Conservation (phyloP, 768 basidiomycete species). For the Trametes villosa region DNA sequence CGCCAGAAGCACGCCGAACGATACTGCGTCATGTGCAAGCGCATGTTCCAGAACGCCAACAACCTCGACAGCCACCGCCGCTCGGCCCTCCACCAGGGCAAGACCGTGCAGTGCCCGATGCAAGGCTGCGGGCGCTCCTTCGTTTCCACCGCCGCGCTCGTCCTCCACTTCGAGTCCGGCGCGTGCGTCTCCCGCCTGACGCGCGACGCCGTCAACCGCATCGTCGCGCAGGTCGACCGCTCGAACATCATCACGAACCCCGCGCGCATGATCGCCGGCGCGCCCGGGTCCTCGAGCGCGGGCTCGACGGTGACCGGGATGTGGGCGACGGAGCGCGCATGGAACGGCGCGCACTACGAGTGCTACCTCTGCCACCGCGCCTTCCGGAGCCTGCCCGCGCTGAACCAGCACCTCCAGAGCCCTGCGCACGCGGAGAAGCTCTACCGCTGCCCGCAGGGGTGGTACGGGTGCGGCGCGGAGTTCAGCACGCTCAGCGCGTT, state of each 20-base stretch:
- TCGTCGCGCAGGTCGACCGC: constrained; percentile 48
- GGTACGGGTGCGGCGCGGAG: constrained; percentile 43
- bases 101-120: constrained; percentile 42
- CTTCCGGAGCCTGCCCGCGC: constrained; percentile 44
- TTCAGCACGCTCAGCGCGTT: constrained; percentile 62
- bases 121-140: constrained; percentile 51
- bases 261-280: constrained; percentile 49
- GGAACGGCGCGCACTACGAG: constrained; percentile 60
- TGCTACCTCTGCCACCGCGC: constrained; percentile 62
- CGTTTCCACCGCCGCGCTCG: constrained; percentile 55
- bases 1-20: constrained; percentile 23
- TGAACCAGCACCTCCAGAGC: constrained; percentile 70
- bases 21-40: constrained; percentile 52
- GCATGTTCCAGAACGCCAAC: constrained; percentile 45
- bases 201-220: constrained; percentile 44
- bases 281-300: constrained; percentile 11
- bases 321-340: constrained; percentile 44
- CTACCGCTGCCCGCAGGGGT: constrained; percentile 54
- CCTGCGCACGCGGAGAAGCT: constrained; percentile 57
- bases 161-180: constrained; percentile 68
- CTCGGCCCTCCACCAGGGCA: constrained; percentile 54
- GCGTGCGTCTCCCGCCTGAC: constrained; percentile 54
- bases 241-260: constrained; percentile 59
- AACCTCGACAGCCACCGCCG: constrained; percentile 54
- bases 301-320: constrained; percentile 34